Evolutionary conservation across 352 stramenopile genomes (phyloP), one percentile per base, ranked within the genome.

Genomic region (Plasmopara halstedii): DNA sequence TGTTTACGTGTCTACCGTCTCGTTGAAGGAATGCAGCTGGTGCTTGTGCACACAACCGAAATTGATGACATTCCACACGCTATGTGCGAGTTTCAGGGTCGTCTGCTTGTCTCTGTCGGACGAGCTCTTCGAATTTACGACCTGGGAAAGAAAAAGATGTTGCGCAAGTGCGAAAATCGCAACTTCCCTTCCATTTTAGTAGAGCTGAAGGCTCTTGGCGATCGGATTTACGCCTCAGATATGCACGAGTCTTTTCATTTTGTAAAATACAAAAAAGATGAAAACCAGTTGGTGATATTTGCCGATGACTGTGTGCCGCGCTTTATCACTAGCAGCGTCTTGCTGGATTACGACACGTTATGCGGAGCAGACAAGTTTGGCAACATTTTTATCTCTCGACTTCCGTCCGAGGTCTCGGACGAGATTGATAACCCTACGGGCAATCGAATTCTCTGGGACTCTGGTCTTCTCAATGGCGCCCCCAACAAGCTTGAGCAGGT

Each of bases 341-440:
- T 94, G 63, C 42, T 99, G 6, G 97, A 99, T 72, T 98, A 98
- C 58, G 96, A 99, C 56, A 99, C 96, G 17, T 83, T 99, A 25
- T 96, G 95, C 6, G 96, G 96, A 39, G 94, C 82, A 1, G 96
- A 99, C 73, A 99, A 99, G 62, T 99, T 99, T 67, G 97, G 97
- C 26, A 99, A 99, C 67, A 70, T 99, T 9, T 98, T 97, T 48
- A 80, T 99, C 13, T 70, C 98, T 29, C 80, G 96, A 9, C 53
- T 99, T 34, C 94, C 95, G 36, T 83, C 79, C 0, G 82, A 95
- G 47, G 81, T 94, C 1, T 95, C 96, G n/a, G 95, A 97, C 44
- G 90, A 97, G 51, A 87, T 96, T n/a, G 88, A 97, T 49, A 97
- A 98, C 51, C 80, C 94, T 10, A 95, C 93, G 1, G 96, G 96